Conservation (phyloP, 441 rosid species). For the Populus hybrid region DNA sequence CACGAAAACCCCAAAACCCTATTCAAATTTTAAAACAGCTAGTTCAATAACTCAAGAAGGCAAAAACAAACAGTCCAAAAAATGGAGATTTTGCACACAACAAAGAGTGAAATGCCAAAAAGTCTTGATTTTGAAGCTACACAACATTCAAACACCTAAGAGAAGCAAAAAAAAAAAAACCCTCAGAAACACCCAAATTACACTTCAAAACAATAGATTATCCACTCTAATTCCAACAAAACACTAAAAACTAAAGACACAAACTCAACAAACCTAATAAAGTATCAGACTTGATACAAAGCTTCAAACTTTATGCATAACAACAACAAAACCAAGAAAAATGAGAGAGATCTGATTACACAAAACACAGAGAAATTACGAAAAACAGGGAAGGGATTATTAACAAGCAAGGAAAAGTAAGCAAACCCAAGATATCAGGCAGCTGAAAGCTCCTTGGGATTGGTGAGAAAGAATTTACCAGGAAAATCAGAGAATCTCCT, state of each 20-base stretch:
- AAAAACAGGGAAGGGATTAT: neutral
- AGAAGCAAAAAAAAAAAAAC: neutral
- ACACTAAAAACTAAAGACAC: neutral
- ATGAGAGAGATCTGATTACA: constrained; percentile 13
- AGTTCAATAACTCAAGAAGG: neutral
- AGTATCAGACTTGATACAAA: neutral
- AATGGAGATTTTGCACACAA: neutral
- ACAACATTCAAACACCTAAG: neutral
- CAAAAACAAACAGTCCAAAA: neutral
- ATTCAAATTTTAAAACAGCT: constrained; percentile 3
- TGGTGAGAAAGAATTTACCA: neutral
- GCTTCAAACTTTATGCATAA: neutral
- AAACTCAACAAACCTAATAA: neutral
- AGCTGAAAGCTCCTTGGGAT: constrained; percentile 3
- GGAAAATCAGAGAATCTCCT: constrained; percentile 4
- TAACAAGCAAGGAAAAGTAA: neutral
- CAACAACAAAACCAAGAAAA: neutral
- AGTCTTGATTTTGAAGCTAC: neutral
- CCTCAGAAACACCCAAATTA: neutral
- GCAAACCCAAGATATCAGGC: constrained; percentile 2
- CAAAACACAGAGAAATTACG: neutral
- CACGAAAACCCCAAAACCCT: constrained; percentile 12
- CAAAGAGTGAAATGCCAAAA: constrained; percentile 3
- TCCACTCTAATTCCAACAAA: constrained; percentile 5
- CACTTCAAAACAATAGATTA: neutral